phyloP scores from a whole-genome alignment of 208 protist species.

The Acanthamoeba quina region DNA sequence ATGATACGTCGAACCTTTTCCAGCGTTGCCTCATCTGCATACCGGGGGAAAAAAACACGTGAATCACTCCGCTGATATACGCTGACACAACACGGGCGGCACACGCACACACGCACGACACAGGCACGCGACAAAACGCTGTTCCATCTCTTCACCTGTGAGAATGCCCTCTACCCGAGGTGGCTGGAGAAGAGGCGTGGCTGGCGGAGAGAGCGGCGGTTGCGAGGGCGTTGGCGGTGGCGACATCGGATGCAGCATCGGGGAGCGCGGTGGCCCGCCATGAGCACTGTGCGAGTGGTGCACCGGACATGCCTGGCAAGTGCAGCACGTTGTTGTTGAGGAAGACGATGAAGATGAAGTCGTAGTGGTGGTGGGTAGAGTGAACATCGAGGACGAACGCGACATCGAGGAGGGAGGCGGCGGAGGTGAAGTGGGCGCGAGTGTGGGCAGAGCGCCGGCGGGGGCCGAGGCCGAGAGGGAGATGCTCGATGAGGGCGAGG shows the following conservation, averaged over 20 bases:
- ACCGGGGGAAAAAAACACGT: neutral
- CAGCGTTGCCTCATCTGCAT: neutral
- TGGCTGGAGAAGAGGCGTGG: neutral
- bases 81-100: neutral
- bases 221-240: neutral
- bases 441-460: neutral
- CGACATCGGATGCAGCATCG: constrained; percentile 19
- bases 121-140: neutral
- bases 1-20: neutral
- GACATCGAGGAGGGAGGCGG: neutral
- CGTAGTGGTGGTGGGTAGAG: neutral
- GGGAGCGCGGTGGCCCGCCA: neutral
- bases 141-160: neutral
- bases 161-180: neutral
- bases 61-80: too few relatives aligned
- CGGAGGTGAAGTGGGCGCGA: neutral
- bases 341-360: neutral
- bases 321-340: neutral
- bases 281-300: neutral
- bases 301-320: neutral
- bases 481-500: neutral
- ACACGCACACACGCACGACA: neutral
- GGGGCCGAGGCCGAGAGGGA: neutral
- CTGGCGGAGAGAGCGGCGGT: neutral
- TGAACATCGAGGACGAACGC: neutral